phyloP scores from a whole-genome alignment of 768 basidiomycete genomes.

The Amanita jacksonii region DNA sequence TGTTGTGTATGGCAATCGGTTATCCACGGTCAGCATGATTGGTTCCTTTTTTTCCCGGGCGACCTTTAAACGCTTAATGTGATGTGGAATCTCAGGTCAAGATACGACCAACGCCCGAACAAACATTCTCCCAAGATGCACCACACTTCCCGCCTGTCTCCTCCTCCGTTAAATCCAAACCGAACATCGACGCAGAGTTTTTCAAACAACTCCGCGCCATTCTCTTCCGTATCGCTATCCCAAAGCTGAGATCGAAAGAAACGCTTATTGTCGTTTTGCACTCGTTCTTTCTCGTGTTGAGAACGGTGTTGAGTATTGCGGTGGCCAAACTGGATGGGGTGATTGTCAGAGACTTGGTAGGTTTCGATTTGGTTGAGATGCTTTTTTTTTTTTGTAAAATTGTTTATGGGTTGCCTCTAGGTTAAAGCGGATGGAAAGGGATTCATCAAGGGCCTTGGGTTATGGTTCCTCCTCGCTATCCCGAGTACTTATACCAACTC shows the following conservation, averaged over 20 bases:
- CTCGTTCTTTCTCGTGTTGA: slow-evolving; percentile 74
- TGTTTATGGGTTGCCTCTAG: slow-evolving; percentile 18
- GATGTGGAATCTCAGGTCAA: slow-evolving; percentile 33
- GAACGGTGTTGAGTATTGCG: slow-evolving; percentile 81
- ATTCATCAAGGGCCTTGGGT: slow-evolving; percentile 68
- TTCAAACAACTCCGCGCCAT: slow-evolving; percentile 67
- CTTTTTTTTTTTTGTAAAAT: neutral
- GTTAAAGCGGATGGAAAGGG: slow-evolving; percentile 79
- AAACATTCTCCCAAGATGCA: slow-evolving; percentile 42
- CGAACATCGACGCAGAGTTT: slow-evolving; percentile 62
- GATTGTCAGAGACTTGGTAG: slow-evolving; percentile 79
- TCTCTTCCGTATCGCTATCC: slow-evolving; percentile 61
- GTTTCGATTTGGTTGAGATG: no score
- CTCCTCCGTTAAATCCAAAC: slow-evolving; percentile 33
- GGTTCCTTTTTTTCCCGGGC: neutral
- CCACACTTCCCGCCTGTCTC: slow-evolving; percentile 54
- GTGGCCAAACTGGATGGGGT: slow-evolving; percentile 86
- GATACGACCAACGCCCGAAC: slow-evolving; percentile 37
- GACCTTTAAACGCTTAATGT: neutral
- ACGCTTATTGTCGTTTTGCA: slow-evolving; percentile 65
- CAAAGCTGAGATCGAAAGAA: slow-evolving; percentile 56
- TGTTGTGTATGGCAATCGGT: slow-evolving; percentile 52
- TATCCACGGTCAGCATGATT: slow-evolving; percentile 44
- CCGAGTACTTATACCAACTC: slow-evolving; percentile 95
- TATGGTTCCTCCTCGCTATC: slow-evolving; percentile 88